phyloP scores from a whole-genome alignment of 495 filamentous ascomycete species.

The Pseudotulostoma volvatum region DNA sequence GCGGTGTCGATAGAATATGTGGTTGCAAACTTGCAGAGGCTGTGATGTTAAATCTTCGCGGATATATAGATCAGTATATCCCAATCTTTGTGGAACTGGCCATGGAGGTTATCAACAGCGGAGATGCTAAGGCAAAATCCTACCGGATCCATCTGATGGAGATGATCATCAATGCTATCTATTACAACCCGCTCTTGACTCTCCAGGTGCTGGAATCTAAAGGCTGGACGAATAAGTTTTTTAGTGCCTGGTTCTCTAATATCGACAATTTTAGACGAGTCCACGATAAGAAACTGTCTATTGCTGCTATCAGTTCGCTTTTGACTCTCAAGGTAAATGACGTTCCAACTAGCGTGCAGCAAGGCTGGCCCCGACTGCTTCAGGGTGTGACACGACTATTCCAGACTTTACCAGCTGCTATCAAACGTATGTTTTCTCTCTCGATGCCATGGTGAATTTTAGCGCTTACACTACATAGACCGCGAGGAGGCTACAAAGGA shows the following conservation, averaged over 20 bases:
- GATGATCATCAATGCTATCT: slow-evolving; percentile 96
- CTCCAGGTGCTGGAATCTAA: slow-evolving; percentile 78
- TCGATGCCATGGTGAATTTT: neutral
- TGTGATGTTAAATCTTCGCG: slow-evolving; percentile 87
- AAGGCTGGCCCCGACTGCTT: slow-evolving; percentile 90
- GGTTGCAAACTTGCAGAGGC: slow-evolving; percentile 98
- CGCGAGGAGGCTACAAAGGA: slow-evolving; percentile 90
- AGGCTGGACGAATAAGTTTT: slow-evolving; percentile 98
- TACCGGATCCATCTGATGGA: slow-evolving; percentile 95
- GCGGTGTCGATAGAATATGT: slow-evolving; percentile 89
- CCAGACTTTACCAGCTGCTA: slow-evolving; percentile 71
- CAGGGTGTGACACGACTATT: slow-evolving; percentile 84
- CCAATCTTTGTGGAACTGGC: slow-evolving; percentile 76
- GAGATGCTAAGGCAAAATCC: slow-evolving; percentile 62
- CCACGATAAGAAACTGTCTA: slow-evolving; percentile 95
- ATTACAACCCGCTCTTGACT: slow-evolving; percentile 78
- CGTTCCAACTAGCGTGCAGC: slow-evolving; percentile 75
- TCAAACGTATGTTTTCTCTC: slow-evolving; percentile 46
- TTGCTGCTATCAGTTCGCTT: slow-evolving; percentile 76
- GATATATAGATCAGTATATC: slow-evolving; percentile 73
- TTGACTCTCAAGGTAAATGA: slow-evolving; percentile 59
- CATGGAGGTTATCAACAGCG: slow-evolving; percentile 60
- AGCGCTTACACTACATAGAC: slow-evolving; percentile 24
- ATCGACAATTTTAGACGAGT: slow-evolving; percentile 88
- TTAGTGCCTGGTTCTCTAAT: slow-evolving; percentile 91